Evolutionary conservation across 2,329 filamentous ascomycete genomes (phyloP).

Genomic region (Scedosporium boydii): DNA sequence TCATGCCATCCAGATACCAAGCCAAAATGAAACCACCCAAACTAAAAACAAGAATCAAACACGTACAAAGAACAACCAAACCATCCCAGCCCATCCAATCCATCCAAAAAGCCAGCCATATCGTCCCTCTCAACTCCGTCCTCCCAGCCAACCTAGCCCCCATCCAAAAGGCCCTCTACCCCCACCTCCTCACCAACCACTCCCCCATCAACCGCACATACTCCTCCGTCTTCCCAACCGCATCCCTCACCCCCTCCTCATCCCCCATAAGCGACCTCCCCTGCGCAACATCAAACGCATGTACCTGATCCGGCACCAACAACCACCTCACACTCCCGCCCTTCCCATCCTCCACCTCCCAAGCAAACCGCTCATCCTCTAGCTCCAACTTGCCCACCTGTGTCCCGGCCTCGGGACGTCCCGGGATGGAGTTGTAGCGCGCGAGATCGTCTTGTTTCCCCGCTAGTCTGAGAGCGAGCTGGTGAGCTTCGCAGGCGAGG

Average conservation of each 20-base stretch:
- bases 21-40: no score
- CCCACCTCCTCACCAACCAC: slow-evolving; percentile 21
- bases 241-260: slow-evolving; percentile 19
- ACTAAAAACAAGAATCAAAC: neutral
- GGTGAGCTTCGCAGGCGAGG: slow-evolving; percentile 14
- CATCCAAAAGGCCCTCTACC: slow-evolving; percentile 11
- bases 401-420: slow-evolving; percentile 9
- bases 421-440: slow-evolving; percentile 1
- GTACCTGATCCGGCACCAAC: slow-evolving; percentile 30
- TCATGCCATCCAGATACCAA: no score
- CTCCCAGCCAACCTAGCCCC: neutral
- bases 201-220: slow-evolving; percentile 19
- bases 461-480: slow-evolving; percentile 12
- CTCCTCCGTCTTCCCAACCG: slow-evolving; percentile 18
- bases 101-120: no score
- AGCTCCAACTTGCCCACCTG: slow-evolving; percentile 13
- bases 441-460: slow-evolving; percentile 8
- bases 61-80: no score
- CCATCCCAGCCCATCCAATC: no score
- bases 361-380: slow-evolving; percentile 24
- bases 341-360: slow-evolving; percentile 17
- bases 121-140: neutral
- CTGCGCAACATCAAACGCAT: slow-evolving; percentile 26
- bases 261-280: slow-evolving; percentile 14
- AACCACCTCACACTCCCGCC: slow-evolving; percentile 25